Conservation (phyloP, 2,329 filamentous ascomycete genomes). For the Talaromyces sp. region DNA sequence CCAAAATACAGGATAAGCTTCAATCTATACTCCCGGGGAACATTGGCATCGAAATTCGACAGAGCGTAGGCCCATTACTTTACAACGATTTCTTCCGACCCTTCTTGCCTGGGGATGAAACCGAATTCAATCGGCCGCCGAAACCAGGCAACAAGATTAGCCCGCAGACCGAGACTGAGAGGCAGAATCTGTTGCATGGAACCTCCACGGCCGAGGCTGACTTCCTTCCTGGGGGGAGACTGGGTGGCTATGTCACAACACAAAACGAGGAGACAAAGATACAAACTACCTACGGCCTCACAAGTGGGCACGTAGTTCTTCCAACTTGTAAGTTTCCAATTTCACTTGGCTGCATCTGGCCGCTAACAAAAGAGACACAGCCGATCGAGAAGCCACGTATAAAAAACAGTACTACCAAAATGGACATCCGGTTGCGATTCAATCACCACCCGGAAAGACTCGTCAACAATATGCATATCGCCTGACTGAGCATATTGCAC, state of each 20-base stretch:
- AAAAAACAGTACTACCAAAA: background rate
- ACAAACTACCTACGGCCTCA: slow-evolving; percentile 4
- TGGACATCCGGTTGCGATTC: background rate
- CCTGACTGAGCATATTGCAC: background rate
- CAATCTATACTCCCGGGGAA: background rate
- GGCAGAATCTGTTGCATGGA: background rate
- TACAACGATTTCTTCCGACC: background rate
- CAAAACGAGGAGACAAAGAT: background rate
- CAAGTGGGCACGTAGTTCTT: slow-evolving; percentile 7
- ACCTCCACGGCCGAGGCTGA: slow-evolving; percentile 1
- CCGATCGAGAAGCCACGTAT: background rate
- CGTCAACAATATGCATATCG: background rate
- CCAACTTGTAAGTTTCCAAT: background rate
- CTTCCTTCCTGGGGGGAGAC: background rate
- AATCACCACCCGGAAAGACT: background rate
- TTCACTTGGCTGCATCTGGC: background rate
- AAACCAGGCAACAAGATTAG: too few relatives aligned
- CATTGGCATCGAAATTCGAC: slow-evolving; percentile 5
- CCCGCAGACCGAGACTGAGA: background rate
- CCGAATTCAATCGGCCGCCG: too few relatives aligned
- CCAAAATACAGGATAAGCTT: background rate
- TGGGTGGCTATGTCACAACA: slow-evolving; percentile 8
- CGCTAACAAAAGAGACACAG: background rate
- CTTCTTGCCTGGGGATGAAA: background rate
- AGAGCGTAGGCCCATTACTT: slow-evolving; percentile 2